These are phyloP conservation scores for Suillus bovinus DNA, from an alignment of 768 basidiomycete genomes.

Conservation along the genomic window DNA sequence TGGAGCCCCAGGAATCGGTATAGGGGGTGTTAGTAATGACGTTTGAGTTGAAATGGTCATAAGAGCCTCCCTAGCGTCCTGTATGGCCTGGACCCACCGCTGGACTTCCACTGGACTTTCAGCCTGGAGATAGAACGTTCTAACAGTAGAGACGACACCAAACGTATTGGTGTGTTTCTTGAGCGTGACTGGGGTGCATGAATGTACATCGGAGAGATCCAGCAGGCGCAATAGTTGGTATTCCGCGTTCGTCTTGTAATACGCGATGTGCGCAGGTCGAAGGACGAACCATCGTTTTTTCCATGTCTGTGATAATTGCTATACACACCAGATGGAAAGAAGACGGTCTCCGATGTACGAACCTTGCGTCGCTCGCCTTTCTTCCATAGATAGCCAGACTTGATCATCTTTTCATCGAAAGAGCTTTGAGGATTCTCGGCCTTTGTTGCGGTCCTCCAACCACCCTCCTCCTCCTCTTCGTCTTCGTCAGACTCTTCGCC, in stretches of 20 bases:
- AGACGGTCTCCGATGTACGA: slow-evolving; percentile 24
- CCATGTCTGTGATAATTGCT: slow-evolving; percentile 72
- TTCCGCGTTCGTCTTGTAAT: slow-evolving; percentile 95
- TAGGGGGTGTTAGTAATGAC: slow-evolving; percentile 49
- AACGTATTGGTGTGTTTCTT: slow-evolving; percentile 91
- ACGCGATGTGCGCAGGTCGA: slow-evolving; percentile 87
- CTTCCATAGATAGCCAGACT: slow-evolving; percentile 95
- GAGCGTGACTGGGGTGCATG: slow-evolving; percentile 82
- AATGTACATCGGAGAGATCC: slow-evolving; percentile 85
- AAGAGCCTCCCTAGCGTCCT: slow-evolving; percentile 67
- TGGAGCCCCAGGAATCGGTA: slow-evolving; percentile 47
- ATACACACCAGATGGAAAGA: slow-evolving; percentile 8
- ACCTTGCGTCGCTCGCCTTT: slow-evolving; percentile 98
- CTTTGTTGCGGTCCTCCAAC: slow-evolving; percentile 58
- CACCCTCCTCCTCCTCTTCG: slow-evolving; percentile 65
- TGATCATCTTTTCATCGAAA: slow-evolving; percentile 71
- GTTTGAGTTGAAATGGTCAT: slow-evolving; percentile 63
- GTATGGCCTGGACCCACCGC: slow-evolving; percentile 83
- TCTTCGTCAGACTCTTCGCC: slow-evolving; percentile 81
- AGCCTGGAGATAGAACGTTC: slow-evolving; percentile 93
- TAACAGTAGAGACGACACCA: slow-evolving; percentile 84
- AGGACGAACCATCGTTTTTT: slow-evolving; percentile 99
- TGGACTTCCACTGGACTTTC: slow-evolving; percentile 68
- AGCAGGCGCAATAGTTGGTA: slow-evolving; percentile 90
- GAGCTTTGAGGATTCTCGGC: slow-evolving; percentile 46